Evolutionary conservation across 108 stramenopile species (phyloP), one percentile per base, ranked within the genome.

Genomic region (Skeletonema grethae): DNA sequence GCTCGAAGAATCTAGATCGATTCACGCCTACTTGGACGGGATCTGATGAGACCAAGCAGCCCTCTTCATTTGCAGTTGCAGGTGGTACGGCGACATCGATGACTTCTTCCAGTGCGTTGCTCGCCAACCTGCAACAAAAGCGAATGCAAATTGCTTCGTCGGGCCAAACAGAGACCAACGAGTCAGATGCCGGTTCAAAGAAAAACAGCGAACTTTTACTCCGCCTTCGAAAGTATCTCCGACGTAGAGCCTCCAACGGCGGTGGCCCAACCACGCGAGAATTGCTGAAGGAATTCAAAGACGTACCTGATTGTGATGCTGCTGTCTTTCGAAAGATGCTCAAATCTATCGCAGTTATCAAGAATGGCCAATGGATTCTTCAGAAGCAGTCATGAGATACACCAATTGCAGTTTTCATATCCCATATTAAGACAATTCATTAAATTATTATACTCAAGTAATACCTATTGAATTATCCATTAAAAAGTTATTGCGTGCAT

Each of bases 21-120:
- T 87, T 87, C 64, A 56, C 20, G 16, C 88, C 86, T 15, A 88
- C 87, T 45, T 90, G 84, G 86, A 88, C 90, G 32, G 90, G 87
- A 13, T 80, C 85, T 31, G 65, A 69, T 6, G 85, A 84, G 55
- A 78, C 86, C 5, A 72, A 24, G 36, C 62, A 25, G 32, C 41
- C 63, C 10, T 61, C 66, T 6, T 76, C 70, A 75, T 7, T 10
- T 15, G 34, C 7, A 16, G 41, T 16, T 32, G 20, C 30, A 8
- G 28, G 25, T 8, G 28, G 25, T 8, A 20, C 22, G 16, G 43
- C 30, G 22, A 24, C 41, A 46, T 38, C 29, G 24, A 65, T 77
- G 76, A 39, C 77, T 65, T 76, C 85, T 16, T 76, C 81, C 16
- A 70, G 69, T 31, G 59, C 74, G 50, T 71, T 93, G 7, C 81